phyloP scores from a whole-genome alignment of 306 rosid genomes.

The Trifolium fragiferum region DNA sequence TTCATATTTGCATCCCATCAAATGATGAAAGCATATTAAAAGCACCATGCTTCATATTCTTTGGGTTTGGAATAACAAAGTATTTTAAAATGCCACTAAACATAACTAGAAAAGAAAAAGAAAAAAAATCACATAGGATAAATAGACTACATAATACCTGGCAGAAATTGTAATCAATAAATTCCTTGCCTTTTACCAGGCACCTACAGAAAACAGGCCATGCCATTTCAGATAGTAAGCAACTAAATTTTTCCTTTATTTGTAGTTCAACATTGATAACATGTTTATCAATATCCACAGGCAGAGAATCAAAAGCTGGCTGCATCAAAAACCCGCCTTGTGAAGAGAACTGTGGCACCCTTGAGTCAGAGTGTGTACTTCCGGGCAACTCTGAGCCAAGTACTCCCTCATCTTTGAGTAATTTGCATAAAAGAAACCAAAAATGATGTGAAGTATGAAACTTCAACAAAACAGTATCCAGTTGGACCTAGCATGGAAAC shows the following conservation, averaged over 20 bases:
- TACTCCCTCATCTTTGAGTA: constrained; percentile 66
- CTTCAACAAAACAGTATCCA: constrained; percentile 69
- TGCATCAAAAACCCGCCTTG: constrained; percentile 93
- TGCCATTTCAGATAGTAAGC: constrained; percentile 66
- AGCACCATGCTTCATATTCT: neutral
- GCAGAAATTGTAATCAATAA: constrained; percentile 66
- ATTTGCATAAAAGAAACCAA: constrained; percentile 86
- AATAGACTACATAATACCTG: constrained; percentile 62
- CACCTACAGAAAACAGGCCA: constrained; percentile 80
- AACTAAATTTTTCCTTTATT: constrained; percentile 56
- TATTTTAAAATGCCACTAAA: constrained; percentile 1
- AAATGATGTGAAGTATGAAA: constrained; percentile 84
- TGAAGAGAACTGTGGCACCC: constrained; percentile 56
- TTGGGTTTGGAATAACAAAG: constrained; percentile 10
- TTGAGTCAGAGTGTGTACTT: constrained; percentile 43
- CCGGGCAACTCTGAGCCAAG: constrained; percentile 44
- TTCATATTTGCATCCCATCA: constrained; percentile 23
- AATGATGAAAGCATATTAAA: constrained; percentile 31
- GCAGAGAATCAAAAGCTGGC: constrained; percentile 59
- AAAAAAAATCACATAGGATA: neutral
- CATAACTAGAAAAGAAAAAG: neutral
- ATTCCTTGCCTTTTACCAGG: constrained; percentile 82
- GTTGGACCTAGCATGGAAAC: constrained; percentile 67
- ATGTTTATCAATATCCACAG: constrained; percentile 45
- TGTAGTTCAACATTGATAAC: constrained; percentile 48